Conservation (phyloP, 257 asterid species). For the Plantago ovata region DNA sequence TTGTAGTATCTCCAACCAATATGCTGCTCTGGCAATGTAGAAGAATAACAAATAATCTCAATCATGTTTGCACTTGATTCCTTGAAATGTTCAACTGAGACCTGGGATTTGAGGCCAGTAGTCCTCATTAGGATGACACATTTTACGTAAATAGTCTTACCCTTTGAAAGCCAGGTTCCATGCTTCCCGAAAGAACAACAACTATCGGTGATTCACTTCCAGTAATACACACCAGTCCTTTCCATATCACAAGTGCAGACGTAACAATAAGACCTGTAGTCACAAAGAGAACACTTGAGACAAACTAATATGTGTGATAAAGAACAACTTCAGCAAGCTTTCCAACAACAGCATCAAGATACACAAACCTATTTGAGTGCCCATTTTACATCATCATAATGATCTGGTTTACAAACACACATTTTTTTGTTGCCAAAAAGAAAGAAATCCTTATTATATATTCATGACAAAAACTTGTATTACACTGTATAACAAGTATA, state of each 20-base stretch:
- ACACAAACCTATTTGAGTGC: too few species aligned
- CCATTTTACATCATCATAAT: too few species aligned
- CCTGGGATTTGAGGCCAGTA: not conserved
- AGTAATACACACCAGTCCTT: constrained; percentile 44
- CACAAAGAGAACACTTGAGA: constrained; percentile 13
- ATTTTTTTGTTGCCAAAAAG: too few species aligned
- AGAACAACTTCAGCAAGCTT: not conserved
- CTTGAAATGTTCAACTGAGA: not conserved
- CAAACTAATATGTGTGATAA: not conserved
- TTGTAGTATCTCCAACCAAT: not conserved
- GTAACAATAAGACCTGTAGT: constrained; percentile 48
- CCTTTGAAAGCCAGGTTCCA: constrained; percentile 78
- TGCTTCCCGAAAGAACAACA: constrained; percentile 73
- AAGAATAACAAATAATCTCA: not conserved
- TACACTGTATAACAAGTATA: too few species aligned
- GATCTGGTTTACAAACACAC: too few species aligned
- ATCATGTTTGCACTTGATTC: not conserved
- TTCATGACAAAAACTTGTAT: too few species aligned
- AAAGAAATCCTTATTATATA: too few species aligned
- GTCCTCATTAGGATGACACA: not conserved
- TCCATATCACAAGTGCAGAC: constrained; percentile 64
- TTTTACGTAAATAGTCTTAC: constrained; percentile 26
- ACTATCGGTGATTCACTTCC: constrained; percentile 75
- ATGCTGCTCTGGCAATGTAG: not conserved
- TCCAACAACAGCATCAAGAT: too few species aligned